Percentiles rank a stretch among this genome's conserved stretches.
These are phyloP conservation scores for Elsinoe australis DNA, from an alignment of 2,329 filamentous ascomycete genomes.

Conservation along the genomic window DNA sequence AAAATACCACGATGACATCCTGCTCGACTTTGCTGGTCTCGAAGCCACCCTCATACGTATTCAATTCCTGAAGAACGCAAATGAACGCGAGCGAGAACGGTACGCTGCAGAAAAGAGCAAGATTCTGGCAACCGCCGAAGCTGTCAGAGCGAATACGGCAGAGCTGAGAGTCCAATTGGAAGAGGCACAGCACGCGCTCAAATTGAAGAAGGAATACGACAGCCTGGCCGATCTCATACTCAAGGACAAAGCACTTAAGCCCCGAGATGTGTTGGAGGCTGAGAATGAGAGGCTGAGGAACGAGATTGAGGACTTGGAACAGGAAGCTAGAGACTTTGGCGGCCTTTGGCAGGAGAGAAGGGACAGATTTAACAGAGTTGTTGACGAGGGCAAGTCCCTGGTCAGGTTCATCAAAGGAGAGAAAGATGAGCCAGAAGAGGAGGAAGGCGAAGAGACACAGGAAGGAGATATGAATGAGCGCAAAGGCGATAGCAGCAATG, in stretches of 20 bases:
- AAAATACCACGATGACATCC: conserved; percentile 74
- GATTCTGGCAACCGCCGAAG: conserved; percentile 70
- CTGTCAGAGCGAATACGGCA: conserved; percentile 66
- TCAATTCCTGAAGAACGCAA: conserved; percentile 77
- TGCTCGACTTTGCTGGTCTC: conserved; percentile 81
- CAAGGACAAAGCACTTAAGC: conserved; percentile 66
- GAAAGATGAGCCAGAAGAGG: conserved; percentile 87
- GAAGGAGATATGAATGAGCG: conserved; percentile 40
- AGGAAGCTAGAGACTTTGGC: conserved; percentile 73
- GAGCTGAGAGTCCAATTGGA: conserved; percentile 68
- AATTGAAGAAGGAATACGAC: conserved; percentile 77
- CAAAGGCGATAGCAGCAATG: conserved; percentile 37
- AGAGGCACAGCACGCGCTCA: conserved; percentile 64
- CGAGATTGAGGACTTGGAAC: conserved; percentile 80
- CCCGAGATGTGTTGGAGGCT: conserved; percentile 72
- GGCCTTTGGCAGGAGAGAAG: conserved; percentile 76
- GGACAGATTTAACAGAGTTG: conserved; percentile 80
- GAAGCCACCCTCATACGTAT: conserved; percentile 80
- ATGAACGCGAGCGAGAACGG: conserved; percentile 71
- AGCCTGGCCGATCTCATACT: conserved; percentile 81
- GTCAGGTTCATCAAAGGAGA: conserved; percentile 83
- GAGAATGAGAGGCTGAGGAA: conserved; percentile 75
- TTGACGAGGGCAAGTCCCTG: conserved; percentile 83
- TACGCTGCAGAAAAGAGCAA: conserved; percentile 73
- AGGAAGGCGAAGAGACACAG: conserved; percentile 58